Evolutionary conservation across 2,329 filamentous ascomycete species (phyloP).

Genomic region (Claviceps africana): DNA sequence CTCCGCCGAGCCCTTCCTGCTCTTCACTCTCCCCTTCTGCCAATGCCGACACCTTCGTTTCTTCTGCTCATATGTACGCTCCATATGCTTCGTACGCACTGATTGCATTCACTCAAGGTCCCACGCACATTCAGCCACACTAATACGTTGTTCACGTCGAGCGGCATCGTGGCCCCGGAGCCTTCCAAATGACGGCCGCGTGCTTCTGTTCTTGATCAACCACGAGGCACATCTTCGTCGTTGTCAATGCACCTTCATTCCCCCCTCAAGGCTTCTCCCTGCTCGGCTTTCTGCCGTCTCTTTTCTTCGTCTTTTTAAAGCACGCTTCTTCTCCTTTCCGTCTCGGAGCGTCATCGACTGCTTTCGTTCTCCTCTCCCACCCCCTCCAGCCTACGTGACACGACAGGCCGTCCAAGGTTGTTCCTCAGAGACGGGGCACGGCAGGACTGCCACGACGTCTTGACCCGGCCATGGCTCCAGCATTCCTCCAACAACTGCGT

Average conservation of each 20-base stretch:
- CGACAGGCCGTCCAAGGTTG: neutral
- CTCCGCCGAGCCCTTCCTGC: neutral
- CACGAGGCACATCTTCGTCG: neutral
- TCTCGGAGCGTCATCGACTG: neutral
- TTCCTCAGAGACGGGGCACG: neutral
- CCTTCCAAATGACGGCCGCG: neutral
- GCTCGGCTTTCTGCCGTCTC: neutral
- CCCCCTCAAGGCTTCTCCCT: neutral
- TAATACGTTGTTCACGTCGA: neutral
- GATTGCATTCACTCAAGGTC: neutral
- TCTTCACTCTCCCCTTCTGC: neutral
- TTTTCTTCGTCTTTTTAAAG: neutral
- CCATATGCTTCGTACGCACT: neutral
- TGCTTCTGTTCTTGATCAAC: neutral
- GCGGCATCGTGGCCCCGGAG: neutral
- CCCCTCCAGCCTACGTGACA: neutral
- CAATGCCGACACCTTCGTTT: neutral
- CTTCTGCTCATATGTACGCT: neutral
- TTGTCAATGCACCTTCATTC: neutral
- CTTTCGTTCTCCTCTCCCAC: neutral
- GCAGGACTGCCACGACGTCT: conserved; percentile 1
- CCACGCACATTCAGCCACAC: neutral
- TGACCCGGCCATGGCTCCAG: conserved; percentile 35
- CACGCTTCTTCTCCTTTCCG: neutral
- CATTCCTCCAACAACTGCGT: conserved; percentile 64